A percentile compares a stretch with the other conserved stretches of the same genome.
These are phyloP conservation scores for Xylaria flabelliformis DNA, from an alignment of 495 filamentous ascomycete species.

Conservation along the genomic window DNA sequence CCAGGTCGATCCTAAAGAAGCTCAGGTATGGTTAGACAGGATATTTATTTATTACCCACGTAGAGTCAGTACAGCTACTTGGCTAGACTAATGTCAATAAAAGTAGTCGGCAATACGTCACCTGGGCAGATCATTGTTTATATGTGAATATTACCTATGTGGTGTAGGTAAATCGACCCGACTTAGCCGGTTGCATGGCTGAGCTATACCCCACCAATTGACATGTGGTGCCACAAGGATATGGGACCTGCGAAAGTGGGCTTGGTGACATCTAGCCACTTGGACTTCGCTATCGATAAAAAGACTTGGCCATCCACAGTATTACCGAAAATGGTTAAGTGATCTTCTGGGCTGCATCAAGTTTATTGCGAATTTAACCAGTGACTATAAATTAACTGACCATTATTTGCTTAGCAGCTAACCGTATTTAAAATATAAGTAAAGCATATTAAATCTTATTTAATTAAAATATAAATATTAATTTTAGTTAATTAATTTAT, in stretches of 20 bases:
- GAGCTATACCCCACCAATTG: neutral
- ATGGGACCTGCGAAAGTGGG: slow-evolving; percentile 3
- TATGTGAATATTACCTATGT: neutral
- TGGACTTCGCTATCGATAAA: too few relatives aligned
- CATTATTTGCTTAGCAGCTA: too few relatives aligned
- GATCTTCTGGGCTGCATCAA: too few relatives aligned
- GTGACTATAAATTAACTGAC: too few relatives aligned
- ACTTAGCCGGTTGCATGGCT: too few relatives aligned
- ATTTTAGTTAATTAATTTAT: too few relatives aligned
- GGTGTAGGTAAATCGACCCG: neutral
- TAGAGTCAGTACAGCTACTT: neutral
- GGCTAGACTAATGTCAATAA: neutral
- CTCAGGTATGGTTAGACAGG: neutral
- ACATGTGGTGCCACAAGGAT: slow-evolving; percentile 3
- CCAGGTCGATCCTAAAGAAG: neutral
- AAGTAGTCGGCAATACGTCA: neutral
- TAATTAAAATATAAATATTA: too few relatives aligned
- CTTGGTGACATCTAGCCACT: slow-evolving; percentile 8
- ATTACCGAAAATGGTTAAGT: too few relatives aligned
- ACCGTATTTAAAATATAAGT: too few relatives aligned
- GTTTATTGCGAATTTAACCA: too few relatives aligned
- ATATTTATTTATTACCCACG: neutral
- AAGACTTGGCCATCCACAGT: too few relatives aligned
- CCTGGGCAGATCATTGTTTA: neutral
- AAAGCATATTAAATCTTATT: too few relatives aligned